Evolutionary conservation across 169 alveolate species (phyloP), one percentile per base, ranked within the genome.

Genomic region (Cystoisospora suis): DNA sequence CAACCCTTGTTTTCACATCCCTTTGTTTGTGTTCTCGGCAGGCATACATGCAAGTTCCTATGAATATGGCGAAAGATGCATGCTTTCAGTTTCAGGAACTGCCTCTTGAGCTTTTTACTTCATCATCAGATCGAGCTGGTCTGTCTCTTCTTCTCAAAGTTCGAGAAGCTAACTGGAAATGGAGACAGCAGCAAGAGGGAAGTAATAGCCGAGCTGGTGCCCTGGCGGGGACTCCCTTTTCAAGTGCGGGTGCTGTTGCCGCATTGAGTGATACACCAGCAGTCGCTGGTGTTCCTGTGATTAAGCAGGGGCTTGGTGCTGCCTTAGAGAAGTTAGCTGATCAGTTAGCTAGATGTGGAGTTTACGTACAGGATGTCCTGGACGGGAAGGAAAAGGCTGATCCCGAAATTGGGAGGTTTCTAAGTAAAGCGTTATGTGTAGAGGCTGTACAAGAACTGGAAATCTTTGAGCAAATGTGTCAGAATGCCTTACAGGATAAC

Each of bases 21-120:
- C 20, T 40, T 70, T 40, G 42, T 12, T 85, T 38, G 15, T 32
- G 6, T 29, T n/a, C 65, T 36, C 32, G 20, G 2, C 90, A 86
- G 93, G 89, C 97, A 44, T 96, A 91, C 92, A 95, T 95, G 42
- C 97, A 95, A 85, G 87, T 96, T 88, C 97, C 97, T 75, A 90
- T 94, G 91, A 83, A 90, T 27, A 75, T 96, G 83, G 97, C 96
- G 56, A 93, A 94, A 87, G 97, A 96, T 80, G 96, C 96, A 61
- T 95, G 95, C 93, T 95, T 95, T 86, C 97, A 95, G 91, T 96
- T 96, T 89, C 98, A 96, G 90, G 97, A 96, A 87, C 94, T 96
- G 7, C 97, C 96, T 83, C 86, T 95, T 45, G 97, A 96, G 83
- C 90, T 96, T 69, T 90, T 91, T 87, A 89, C 91, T 20, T 72